Evolutionary conservation across 2,329 filamentous ascomycete species (phyloP).

Genomic region (Paraconiothyrium sp.): DNA sequence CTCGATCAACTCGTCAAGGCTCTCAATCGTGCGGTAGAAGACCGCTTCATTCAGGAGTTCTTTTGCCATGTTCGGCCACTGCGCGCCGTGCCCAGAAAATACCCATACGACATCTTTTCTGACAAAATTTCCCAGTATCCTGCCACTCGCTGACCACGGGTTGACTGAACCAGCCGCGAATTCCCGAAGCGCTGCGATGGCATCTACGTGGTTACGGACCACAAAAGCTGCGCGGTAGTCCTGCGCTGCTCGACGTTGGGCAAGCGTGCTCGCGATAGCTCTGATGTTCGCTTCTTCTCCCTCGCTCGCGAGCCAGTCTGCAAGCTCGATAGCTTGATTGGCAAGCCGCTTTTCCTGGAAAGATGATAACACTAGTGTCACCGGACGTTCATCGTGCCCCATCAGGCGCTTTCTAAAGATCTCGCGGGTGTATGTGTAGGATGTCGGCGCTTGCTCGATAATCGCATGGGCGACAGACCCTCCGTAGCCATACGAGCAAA

Average conservation of each 20-base stretch:
- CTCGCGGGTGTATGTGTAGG: conserved; percentile 10
- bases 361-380: conserved; percentile 38
- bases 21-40: conserved; percentile 37
- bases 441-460: conserved; percentile 41
- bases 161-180: conserved; percentile 24
- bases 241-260: conserved; percentile 45
- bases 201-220: conserved; percentile 30
- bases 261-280: conserved; percentile 38
- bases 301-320: conserved; percentile 33
- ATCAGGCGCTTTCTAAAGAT: not conserved
- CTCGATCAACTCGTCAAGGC: conserved; percentile 35
- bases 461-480: conserved; percentile 56
- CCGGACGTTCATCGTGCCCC: not conserved
- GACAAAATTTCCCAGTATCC: conserved; percentile 21
- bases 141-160: conserved; percentile 18
- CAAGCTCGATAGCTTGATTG: conserved; percentile 29
- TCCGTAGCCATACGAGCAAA: conserved; percentile 59
- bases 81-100: conserved; percentile 57
- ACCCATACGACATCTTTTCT: conserved; percentile 47
- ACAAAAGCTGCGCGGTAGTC: conserved; percentile 42
- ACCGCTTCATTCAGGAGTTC: conserved; percentile 42
- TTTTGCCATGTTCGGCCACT: conserved; percentile 55
- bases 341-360: conserved; percentile 46
- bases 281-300: conserved; percentile 28
- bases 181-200: conserved; percentile 26